Conservation (phyloP, 305 asterid species). For the Coffea humblotiana region DNA sequence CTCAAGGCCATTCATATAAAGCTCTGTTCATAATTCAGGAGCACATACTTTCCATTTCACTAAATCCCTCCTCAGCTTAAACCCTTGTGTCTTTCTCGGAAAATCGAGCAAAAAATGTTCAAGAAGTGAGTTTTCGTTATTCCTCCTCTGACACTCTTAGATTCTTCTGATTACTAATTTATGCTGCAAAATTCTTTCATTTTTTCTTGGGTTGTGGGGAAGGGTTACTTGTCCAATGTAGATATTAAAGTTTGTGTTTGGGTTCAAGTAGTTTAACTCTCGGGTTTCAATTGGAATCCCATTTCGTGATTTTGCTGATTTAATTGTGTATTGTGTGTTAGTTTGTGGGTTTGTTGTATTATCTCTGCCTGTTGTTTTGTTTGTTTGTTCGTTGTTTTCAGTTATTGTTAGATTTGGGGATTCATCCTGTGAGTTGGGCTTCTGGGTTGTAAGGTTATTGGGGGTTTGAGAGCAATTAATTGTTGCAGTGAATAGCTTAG, state of each 20-base stretch:
- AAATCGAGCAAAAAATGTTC: slow-evolving; percentile 47
- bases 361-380: not conserved
- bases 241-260: not conserved
- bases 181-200: not conserved
- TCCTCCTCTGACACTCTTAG: not conserved
- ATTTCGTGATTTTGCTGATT: not conserved
- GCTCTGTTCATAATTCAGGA: not conserved
- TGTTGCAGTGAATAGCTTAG: not conserved
- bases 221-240: not conserved
- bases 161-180: not conserved
- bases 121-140: slow-evolving; percentile 54
- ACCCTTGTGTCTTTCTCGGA: slow-evolving; percentile 23
- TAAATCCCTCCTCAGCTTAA: slow-evolving; percentile 21
- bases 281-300: not conserved
- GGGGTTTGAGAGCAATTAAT: not conserved
- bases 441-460: not conserved
- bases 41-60: not conserved
- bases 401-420: slow-evolving; percentile 3
- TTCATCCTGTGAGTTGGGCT: not conserved
- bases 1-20: no score
- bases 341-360: not conserved
- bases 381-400: not conserved
- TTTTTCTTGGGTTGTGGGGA: not conserved
- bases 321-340: not conserved
- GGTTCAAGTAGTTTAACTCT: not conserved